These are phyloP conservation scores for Aspergillus pseudoglaucus DNA, from an alignment of 2,329 filamentous ascomycete species.

Conservation along the genomic window DNA sequence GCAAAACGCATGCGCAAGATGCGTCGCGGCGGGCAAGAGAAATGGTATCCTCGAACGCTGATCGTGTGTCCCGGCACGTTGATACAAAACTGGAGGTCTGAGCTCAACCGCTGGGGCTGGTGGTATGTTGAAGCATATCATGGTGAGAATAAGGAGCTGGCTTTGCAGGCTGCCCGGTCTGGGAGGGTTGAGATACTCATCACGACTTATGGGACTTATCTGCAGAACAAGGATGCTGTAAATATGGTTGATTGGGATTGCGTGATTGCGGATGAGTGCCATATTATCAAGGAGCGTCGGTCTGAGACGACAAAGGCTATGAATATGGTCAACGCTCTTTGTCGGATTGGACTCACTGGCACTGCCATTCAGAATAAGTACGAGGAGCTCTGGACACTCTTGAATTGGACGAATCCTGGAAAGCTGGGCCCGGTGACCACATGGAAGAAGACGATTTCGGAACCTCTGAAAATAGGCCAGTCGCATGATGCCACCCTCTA, in stretches of 20 bases:
- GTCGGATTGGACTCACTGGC: conserved; percentile 85
- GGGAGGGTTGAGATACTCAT: conserved; percentile 86
- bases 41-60: conserved; percentile 77
- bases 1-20: conserved; percentile 82
- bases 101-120: conserved; percentile 88
- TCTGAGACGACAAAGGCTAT: conserved; percentile 78
- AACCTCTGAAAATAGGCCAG: conserved; percentile 78
- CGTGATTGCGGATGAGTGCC: conserved; percentile 90
- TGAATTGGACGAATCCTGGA: conserved; percentile 95
- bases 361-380: conserved; percentile 98
- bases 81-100: conserved; percentile 85
- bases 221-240: conserved; percentile 65
- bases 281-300: conserved; percentile 72
- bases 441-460: conserved; percentile 72
- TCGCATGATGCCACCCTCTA: conserved; percentile 82
- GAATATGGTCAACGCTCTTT: conserved; percentile 84
- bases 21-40: conserved; percentile 50
- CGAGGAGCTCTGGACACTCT: conserved; percentile 88
- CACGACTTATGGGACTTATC: conserved; percentile 87
- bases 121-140: conserved; percentile 85
- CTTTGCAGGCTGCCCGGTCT: conserved; percentile 63
- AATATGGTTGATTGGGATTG: conserved; percentile 91
- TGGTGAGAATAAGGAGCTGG: conserved; percentile 63
- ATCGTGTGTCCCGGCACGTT: conserved; percentile 85
- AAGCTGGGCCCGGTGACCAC: conserved; percentile 58